phyloP scores from a whole-genome alignment of 768 basidiomycete genomes.

The Tulasnella sp. region DNA sequence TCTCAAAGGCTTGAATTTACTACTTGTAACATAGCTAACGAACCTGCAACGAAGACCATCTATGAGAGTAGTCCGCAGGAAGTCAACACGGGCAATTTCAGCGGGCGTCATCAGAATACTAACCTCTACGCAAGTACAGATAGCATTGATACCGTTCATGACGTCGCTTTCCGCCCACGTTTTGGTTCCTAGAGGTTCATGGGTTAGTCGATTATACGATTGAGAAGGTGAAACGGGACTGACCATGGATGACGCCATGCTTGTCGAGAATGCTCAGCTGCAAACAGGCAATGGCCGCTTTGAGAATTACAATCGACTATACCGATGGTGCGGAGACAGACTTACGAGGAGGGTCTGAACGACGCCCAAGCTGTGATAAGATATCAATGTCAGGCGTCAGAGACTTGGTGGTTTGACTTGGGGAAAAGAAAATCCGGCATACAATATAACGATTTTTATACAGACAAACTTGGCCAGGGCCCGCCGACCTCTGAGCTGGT shows the following conservation, averaged over 20 bases:
- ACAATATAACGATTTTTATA: slow-evolving; percentile 49
- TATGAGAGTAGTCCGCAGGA: slow-evolving; percentile 26
- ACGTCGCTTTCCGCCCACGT: slow-evolving; percentile 84
- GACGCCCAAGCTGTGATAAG: slow-evolving; percentile 51
- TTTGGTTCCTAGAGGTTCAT: slow-evolving; percentile 54
- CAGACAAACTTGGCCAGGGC: slow-evolving; percentile 79
- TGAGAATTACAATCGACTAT: neutral
- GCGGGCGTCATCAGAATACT: slow-evolving; percentile 8
- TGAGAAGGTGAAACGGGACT: neutral
- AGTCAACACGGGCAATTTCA: neutral
- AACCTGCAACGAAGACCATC: slow-evolving; percentile 73
- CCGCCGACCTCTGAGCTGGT: slow-evolving; percentile 64
- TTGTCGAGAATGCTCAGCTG: slow-evolving; percentile 57
- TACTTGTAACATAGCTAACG: neutral
- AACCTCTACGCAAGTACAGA: slow-evolving; percentile 79
- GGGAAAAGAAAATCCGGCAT: slow-evolving; percentile 10
- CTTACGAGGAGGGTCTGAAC: slow-evolving; percentile 73
- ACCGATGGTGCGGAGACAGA: neutral
- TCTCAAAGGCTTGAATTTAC: neutral
- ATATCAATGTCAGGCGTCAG: slow-evolving; percentile 31
- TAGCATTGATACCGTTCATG: slow-evolving; percentile 72
- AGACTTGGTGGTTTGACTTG: neutral
- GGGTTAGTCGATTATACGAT: neutral
- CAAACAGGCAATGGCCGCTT: neutral
- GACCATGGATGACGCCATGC: slow-evolving; percentile 62